Evolutionary conservation across 192 early-diverging fungal genomes (phyloP).

Genomic region (Podila clonocystis): DNA sequence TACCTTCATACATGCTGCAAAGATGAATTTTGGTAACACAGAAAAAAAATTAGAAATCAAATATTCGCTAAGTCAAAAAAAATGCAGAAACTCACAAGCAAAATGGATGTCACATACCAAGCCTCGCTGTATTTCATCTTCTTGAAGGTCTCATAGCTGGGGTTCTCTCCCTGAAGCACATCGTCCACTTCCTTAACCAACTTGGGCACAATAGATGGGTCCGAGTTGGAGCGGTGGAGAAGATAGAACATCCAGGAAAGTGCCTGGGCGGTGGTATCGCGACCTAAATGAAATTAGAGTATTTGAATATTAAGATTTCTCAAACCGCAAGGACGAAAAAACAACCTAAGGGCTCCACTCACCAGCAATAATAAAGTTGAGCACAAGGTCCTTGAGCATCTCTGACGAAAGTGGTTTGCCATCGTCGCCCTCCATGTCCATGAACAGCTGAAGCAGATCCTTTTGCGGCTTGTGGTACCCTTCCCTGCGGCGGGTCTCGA

Average conservation of each 20-base stretch:
- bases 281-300: constrained; percentile 10
- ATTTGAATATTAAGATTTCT: neutral
- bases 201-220: constrained; percentile 33
- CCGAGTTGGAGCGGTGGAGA: constrained; percentile 47
- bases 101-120: constrained; percentile 10
- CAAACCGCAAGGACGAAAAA: neutral
- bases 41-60: neutral
- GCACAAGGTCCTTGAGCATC: constrained; percentile 56
- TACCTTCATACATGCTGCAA: constrained; percentile 38
- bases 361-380: constrained; percentile 54
- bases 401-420: constrained; percentile 47
- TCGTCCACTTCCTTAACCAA: constrained; percentile 49
- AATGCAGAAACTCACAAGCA: neutral
- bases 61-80: neutral
- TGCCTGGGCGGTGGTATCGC: constrained; percentile 50
- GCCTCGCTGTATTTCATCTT: constrained; percentile 39
- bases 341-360: neutral
- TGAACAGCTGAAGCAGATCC: constrained; percentile 60
- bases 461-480: constrained; percentile 30
- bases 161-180: constrained; percentile 14
- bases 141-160: constrained; percentile 37
- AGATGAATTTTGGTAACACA: neutral
- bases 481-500: constrained; percentile 17
- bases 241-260: constrained; percentile 53
- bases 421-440: constrained; percentile 54